A percentile compares a stretch with the other conserved stretches of the same genome.
These are phyloP conservation scores for Parathielavia hyrcaniae DNA, from an alignment of 495 filamentous ascomycete genomes.

Conservation along the genomic window DNA sequence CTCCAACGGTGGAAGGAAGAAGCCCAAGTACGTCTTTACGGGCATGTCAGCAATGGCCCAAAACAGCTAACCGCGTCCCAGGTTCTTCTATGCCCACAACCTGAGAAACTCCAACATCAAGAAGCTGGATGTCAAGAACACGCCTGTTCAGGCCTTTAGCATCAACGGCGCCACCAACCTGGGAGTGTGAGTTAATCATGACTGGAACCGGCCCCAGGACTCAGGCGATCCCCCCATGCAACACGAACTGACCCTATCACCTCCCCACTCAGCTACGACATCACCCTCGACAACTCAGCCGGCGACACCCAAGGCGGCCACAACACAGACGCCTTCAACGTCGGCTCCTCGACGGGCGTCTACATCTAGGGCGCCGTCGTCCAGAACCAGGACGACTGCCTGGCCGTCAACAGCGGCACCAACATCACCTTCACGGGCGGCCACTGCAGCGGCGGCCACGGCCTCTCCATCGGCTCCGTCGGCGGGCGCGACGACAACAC, in stretches of 20 bases:
- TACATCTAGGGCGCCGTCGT: conserved; percentile 19
- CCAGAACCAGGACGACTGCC: conserved; percentile 55
- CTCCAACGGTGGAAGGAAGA: conserved; percentile 49
- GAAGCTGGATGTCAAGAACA: conserved; percentile 38
- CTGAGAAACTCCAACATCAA: conserved; percentile 33
- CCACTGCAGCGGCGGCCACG: conserved; percentile 48
- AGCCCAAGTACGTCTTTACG: conserved; percentile 25
- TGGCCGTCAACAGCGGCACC: conserved; percentile 46
- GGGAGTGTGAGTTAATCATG: conserved; percentile 28
- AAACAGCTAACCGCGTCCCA: not conserved
- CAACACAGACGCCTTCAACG: conserved; percentile 57
- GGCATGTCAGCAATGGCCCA: not conserved
- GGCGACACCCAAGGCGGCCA: conserved; percentile 43
- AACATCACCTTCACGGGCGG: conserved; percentile 30
- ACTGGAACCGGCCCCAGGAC: no score
- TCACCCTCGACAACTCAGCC: conserved; percentile 53
- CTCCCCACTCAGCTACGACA: conserved; percentile 12
- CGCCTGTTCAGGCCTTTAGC: conserved; percentile 52
- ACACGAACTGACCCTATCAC: not conserved
- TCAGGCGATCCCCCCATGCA: no score
- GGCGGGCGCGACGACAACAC: conserved; percentile 50
- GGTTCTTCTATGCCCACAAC: conserved; percentile 47
- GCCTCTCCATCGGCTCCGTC: conserved; percentile 55
- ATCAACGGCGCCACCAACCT: conserved; percentile 45
- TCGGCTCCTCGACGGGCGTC: conserved; percentile 43